Evolutionary conservation across 164 flowering plant genomes (phyloP).

Genomic region (Sedum album): DNA sequence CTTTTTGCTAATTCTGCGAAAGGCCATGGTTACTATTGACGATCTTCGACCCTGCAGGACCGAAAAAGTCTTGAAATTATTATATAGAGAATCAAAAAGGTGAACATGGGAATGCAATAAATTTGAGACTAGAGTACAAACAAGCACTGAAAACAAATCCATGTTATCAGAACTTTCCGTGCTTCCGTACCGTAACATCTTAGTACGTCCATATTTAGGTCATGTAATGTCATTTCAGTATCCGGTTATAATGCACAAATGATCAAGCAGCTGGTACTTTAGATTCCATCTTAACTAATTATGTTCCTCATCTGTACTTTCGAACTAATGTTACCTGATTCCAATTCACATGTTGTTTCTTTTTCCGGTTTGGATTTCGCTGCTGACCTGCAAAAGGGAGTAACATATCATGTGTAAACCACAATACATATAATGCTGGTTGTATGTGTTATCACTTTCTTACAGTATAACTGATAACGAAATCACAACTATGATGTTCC

Average conservation of each 20-base stretch:
- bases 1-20: neutral
- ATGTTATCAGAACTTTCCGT: too few species aligned
- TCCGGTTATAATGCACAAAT: too few species aligned
- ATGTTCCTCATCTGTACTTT: neutral
- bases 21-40: too few species aligned
- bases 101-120: too few species aligned
- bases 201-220: too few species aligned
- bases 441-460: conserved; percentile 2
- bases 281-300: too few species aligned
- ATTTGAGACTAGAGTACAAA: too few species aligned
- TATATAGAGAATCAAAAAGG: neutral
- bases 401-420: conserved; percentile 3
- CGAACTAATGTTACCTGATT: neutral
- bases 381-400: neutral
- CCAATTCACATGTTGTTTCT: neutral
- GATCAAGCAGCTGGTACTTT: too few species aligned
- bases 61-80: neutral
- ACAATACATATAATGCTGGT: neutral
- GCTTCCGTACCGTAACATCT: too few species aligned
- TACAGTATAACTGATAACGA: neutral
- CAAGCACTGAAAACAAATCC: too few species aligned
- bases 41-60: too few species aligned
- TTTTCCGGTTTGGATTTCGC: neutral
- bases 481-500: neutral
- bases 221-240: too few species aligned